Conservation (phyloP, 2,329 filamentous ascomycete genomes). For the Meredithiella fracta region DNA sequence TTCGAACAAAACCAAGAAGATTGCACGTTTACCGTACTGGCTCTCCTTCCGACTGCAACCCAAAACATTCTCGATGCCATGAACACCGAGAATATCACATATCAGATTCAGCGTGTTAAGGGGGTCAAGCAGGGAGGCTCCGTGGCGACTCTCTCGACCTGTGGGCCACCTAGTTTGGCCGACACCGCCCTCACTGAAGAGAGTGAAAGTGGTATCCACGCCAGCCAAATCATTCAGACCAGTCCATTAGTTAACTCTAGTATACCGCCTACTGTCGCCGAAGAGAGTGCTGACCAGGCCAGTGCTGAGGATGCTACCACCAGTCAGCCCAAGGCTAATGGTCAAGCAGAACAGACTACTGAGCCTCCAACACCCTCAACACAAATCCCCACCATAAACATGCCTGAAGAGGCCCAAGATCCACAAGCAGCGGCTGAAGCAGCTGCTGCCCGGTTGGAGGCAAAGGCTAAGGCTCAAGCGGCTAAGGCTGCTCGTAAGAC, state of each 20-base stretch:
- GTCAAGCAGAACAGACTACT: not conserved
- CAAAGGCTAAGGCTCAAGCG: slow-evolving; percentile 9
- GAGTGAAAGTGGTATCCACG: slow-evolving; percentile 69
- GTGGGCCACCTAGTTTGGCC: slow-evolving; percentile 41
- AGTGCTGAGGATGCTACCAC: not conserved
- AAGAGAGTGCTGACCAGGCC: slow-evolving; percentile 13
- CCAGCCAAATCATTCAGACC: slow-evolving; percentile 55
- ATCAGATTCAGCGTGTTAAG: slow-evolving; percentile 89
- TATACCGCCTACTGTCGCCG: slow-evolving; percentile 15
- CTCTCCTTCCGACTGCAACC: slow-evolving; percentile 78
- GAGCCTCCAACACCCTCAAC: slow-evolving; percentile 2
- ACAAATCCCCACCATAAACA: slow-evolving; percentile 3
- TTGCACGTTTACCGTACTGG: slow-evolving; percentile 95
- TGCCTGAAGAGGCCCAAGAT: not conserved
- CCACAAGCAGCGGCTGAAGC: not conserved
- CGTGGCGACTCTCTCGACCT: slow-evolving; percentile 36
- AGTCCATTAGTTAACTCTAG: slow-evolving; percentile 26
- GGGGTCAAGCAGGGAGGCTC: slow-evolving; percentile 42
- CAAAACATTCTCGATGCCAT: slow-evolving; percentile 76
- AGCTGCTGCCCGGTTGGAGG: slow-evolving; percentile 9
- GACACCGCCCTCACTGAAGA: slow-evolving; percentile 68
- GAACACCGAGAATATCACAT: slow-evolving; percentile 81
- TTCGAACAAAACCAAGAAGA: slow-evolving; percentile 99
- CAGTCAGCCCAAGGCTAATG: not conserved
- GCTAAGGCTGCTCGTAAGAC: slow-evolving; percentile 41